Evolutionary conservation across 345 rosid genomes (phyloP).

Genomic region (Zanthoxylum bungeanum): DNA sequence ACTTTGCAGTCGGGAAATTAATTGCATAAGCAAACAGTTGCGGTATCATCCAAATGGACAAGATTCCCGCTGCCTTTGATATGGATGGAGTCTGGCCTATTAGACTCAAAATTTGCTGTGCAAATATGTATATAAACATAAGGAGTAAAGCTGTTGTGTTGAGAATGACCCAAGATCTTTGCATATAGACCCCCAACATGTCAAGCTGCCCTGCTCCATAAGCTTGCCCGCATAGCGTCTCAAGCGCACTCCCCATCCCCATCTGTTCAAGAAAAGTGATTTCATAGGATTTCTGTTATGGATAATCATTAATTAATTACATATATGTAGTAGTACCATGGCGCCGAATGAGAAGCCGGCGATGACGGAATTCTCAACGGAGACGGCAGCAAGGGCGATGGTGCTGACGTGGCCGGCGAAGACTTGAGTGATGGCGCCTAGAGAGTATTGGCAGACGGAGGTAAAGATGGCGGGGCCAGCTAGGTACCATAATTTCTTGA

Average conservation of each 20-base stretch:
- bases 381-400: conserved; percentile 74
- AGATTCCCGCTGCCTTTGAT: conserved; percentile 63
- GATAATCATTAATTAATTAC: no score
- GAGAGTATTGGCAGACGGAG: conserved; percentile 75
- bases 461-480: conserved; percentile 98
- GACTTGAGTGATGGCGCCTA: conserved; percentile 81
- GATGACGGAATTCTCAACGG: conserved; percentile 84
- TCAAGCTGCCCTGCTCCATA: conserved; percentile 78
- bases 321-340: no score
- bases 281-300: no score
- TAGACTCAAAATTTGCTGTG: conserved; percentile 38
- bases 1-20: conserved; percentile 79
- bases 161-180: conserved; percentile 90
- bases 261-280: no score
- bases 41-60: conserved; percentile 84
- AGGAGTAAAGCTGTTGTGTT: conserved; percentile 54
- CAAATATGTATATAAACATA: conserved; percentile 57
- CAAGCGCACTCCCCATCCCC: conserved; percentile 98
- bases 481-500: conserved; percentile 74
- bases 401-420: conserved; percentile 78
- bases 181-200: conserved; percentile 88
- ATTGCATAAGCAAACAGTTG: conserved; percentile 75
- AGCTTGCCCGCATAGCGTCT: conserved; percentile 95
- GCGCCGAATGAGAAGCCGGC: conserved; percentile 89
- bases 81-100: conserved; percentile 73